Base-by-base conservation (phyloP, 768 basidiomycete genomes). In the Panellus pusillus region DNA sequence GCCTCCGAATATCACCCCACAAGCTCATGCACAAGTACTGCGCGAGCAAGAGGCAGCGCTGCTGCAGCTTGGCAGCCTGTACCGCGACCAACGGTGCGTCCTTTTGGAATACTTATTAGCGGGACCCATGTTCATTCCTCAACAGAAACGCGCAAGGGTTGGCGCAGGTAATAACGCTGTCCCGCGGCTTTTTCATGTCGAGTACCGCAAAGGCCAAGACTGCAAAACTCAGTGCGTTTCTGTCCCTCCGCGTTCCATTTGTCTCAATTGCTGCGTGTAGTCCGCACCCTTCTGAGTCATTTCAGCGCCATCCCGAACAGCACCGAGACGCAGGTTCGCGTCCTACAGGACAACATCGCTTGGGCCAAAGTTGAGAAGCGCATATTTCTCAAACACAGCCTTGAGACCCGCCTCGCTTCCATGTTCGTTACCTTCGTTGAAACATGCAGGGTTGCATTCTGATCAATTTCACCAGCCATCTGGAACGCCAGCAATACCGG, bases 191-290 rank as follows among this genome's bases (percentile, higher is more conserved):
- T 70, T 86, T 95, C 76, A 91, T 96, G 81, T 86, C 91, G 0
- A 88, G 89, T n/a, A 91, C 93, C 0, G 95, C 95, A 14, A 98
- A 98, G 71, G 95, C 94, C 1, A 97, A 98, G 72, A 97, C 96
- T 0, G 94, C 94, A 3, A 96, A 96, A 73, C 83, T 98, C 59
- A 96, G 93, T 93, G 57, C 62, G 86, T 65, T 17, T 8, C 28
- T 9, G 15, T 11, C 37, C 7, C 47, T 18, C 15, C 32, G 36
- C 18, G 18, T 14, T 20, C 39, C 52, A 20, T 28, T 42, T 38
- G 27, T 37, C 27, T 54, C 42, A 31, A 32, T 46, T 7, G 31
- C 20, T 12, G 2, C 15, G 1, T 20, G 9, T 58, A 97, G 94
- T 98, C 72, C 86, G 96, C 39, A 96, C 94, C 12, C 79, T 99